Evolutionary conservation across 495 filamentous ascomycete species (phyloP).

Genomic region (Talaromyces adpressus): DNA sequence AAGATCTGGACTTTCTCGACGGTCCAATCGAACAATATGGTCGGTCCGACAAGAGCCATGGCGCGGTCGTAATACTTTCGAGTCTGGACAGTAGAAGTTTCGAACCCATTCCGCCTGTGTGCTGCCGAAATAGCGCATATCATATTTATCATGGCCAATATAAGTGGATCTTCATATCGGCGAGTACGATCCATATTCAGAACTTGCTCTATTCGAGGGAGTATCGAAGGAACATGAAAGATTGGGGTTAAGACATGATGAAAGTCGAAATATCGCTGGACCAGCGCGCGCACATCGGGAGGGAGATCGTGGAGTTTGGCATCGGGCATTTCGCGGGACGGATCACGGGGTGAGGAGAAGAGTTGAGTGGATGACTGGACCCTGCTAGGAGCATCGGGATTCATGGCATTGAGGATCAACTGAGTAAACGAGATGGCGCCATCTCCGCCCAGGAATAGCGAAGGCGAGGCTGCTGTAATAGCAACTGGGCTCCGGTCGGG

Average conservation of each 20-base stretch:
- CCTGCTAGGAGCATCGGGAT: slow-evolving; percentile 2
- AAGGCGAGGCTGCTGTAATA: slow-evolving; percentile 3
- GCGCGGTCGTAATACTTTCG: slow-evolving; percentile 9
- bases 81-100: slow-evolving; percentile 6
- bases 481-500: not conserved
- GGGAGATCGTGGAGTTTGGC: slow-evolving; percentile 8
- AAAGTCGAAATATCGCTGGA: slow-evolving; percentile 7
- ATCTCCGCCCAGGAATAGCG: slow-evolving; percentile 6
- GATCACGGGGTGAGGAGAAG: slow-evolving; percentile 9
- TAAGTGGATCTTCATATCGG: slow-evolving; percentile 3
- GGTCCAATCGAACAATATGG: slow-evolving; percentile 6
- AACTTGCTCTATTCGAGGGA: slow-evolving; percentile 1
- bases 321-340: slow-evolving; percentile 10
- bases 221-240: slow-evolving; percentile 4
- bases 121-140: slow-evolving; percentile 6
- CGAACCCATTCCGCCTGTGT: slow-evolving; percentile 1
- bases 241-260: slow-evolving; percentile 6
- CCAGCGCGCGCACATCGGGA: slow-evolving; percentile 1
- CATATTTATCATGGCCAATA: slow-evolving; percentile 7
- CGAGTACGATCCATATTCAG: not conserved
- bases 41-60: slow-evolving; percentile 7
- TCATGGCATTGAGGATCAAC: slow-evolving; percentile 8
- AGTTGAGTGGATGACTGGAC: slow-evolving; percentile 8
- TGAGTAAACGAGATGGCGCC: slow-evolving; percentile 7
- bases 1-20: slow-evolving; percentile 5